Evolutionary conservation across 2,329 filamentous ascomycete genomes (phyloP).

Genomic region (Aspergillus flavus): DNA sequence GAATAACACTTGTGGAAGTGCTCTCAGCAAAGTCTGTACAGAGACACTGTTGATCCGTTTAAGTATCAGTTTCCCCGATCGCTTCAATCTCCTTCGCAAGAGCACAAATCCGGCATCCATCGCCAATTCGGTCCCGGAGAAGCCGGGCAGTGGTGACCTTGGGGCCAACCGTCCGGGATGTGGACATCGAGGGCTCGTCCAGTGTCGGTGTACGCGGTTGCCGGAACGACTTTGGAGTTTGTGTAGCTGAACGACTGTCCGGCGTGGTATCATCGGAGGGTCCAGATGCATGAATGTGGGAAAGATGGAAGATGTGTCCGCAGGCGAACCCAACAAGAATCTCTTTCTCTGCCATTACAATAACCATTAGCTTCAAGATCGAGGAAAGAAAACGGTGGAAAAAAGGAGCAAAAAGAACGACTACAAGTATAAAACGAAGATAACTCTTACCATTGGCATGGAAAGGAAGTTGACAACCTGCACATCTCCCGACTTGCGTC

Average conservation of each 20-base stretch:
- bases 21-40: background rate
- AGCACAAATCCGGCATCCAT: conserved; percentile 44
- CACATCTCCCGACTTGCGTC: conserved; percentile 36
- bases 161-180: conserved; percentile 67
- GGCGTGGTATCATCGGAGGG: conserved; percentile 23
- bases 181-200: conserved; percentile 32
- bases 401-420: background rate
- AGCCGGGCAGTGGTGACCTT: conserved; percentile 87
- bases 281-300: conserved; percentile 56
- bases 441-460: conserved; percentile 38
- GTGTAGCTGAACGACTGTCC: conserved; percentile 22
- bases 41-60: background rate
- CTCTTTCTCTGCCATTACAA: conserved; percentile 48
- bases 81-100: conserved; percentile 38
- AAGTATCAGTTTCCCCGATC: conserved; percentile 26
- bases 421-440: background rate
- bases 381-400: background rate
- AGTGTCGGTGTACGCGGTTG: conserved; percentile 18
- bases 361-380: background rate
- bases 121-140: conserved; percentile 67
- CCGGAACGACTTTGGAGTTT: conserved; percentile 26
- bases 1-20: background rate
- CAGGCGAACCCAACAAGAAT: conserved; percentile 68
- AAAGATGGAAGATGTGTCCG: conserved; percentile 68
- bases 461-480: conserved; percentile 43